These are phyloP conservation scores for Arachnomyces sp. DNA, from an alignment of 2,329 filamentous ascomycete species.

Conservation along the genomic window DNA sequence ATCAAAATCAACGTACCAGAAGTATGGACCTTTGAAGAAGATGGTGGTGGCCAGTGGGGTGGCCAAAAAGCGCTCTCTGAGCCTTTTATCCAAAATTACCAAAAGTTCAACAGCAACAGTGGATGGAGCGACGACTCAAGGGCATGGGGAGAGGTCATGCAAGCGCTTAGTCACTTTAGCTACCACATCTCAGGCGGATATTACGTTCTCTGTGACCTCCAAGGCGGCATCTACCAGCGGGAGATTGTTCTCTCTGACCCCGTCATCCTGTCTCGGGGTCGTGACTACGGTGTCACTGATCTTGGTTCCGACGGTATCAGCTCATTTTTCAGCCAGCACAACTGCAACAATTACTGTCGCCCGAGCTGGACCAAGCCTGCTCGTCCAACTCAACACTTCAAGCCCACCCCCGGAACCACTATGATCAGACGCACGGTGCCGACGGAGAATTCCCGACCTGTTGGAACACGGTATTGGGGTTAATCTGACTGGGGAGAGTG, in stretches of 20 bases:
- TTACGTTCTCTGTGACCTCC: constrained; percentile 36
- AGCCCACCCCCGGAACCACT: constrained; percentile 3
- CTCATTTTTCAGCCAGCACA: constrained; percentile 34
- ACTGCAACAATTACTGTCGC: constrained; percentile 28
- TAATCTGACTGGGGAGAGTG: too few relatives aligned
- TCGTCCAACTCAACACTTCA: constrained; percentile 1
- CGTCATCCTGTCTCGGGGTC: constrained; percentile 32
- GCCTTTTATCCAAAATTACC: constrained; percentile 36
- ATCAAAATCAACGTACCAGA: constrained; percentile 31
- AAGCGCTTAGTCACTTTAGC: constrained; percentile 40
- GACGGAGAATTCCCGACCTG: neutral
- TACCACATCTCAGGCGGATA: constrained; percentile 33
- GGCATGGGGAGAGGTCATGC: constrained; percentile 33
- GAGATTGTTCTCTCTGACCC: constrained; percentile 35
- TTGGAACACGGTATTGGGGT: too few relatives aligned
- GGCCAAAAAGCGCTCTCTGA: constrained; percentile 25
- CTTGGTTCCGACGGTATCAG: constrained; percentile 33
- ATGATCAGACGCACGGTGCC: constrained; percentile 3
- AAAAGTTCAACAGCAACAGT: constrained; percentile 41
- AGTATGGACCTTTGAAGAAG: constrained; percentile 23
- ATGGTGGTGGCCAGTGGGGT: neutral
- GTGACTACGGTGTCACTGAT: constrained; percentile 34
- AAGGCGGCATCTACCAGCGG: constrained; percentile 34
- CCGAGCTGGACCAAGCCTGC: constrained; percentile 13
- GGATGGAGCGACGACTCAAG: constrained; percentile 28